Conservation (phyloP, 176 grass and related monocot species). For the Aegilops longissima region DNA sequence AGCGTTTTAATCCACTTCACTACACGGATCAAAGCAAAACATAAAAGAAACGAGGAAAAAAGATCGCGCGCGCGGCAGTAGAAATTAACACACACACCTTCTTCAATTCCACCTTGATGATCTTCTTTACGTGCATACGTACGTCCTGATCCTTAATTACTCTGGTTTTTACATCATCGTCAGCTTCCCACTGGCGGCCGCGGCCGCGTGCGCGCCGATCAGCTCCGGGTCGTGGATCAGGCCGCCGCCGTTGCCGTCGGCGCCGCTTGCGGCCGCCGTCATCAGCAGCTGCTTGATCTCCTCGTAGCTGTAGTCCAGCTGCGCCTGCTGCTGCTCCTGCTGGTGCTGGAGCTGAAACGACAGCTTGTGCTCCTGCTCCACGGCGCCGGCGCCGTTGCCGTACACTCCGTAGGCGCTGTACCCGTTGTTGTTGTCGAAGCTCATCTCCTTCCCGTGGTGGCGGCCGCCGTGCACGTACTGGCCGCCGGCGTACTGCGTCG, state of each 20-base stretch:
- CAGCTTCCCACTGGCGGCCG: slow-evolving; percentile 16
- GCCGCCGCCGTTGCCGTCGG: neutral
- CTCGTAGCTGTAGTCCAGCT: slow-evolving; percentile 72
- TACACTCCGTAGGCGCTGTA: slow-evolving; percentile 14
- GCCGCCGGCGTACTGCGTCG: neutral
- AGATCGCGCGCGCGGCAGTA: neutral
- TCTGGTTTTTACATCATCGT: slow-evolving; percentile 50
- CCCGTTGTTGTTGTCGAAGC: slow-evolving; percentile 28
- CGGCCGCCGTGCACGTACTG: slow-evolving; percentile 6
- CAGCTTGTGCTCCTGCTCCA: slow-evolving; percentile 33
- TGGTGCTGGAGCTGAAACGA: neutral
- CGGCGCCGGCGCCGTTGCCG: neutral
- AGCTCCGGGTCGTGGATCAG: slow-evolving; percentile 28
- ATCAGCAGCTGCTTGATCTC: slow-evolving; percentile 85
- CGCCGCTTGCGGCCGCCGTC: slow-evolving; percentile 5
- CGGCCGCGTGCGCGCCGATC: slow-evolving; percentile 26
- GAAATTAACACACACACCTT: slow-evolving; percentile 14
- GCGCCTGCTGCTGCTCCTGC: slow-evolving; percentile 29
- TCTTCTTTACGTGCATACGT: neutral
- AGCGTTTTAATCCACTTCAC: neutral
- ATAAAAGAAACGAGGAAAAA: neutral
- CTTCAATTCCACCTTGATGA: neutral
- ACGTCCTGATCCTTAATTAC: neutral
- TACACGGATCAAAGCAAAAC: neutral
- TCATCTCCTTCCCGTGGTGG: slow-evolving; percentile 40